phyloP scores from a whole-genome alignment of 441 rosid genomes.

The Bocquillonia castaneifolia region DNA sequence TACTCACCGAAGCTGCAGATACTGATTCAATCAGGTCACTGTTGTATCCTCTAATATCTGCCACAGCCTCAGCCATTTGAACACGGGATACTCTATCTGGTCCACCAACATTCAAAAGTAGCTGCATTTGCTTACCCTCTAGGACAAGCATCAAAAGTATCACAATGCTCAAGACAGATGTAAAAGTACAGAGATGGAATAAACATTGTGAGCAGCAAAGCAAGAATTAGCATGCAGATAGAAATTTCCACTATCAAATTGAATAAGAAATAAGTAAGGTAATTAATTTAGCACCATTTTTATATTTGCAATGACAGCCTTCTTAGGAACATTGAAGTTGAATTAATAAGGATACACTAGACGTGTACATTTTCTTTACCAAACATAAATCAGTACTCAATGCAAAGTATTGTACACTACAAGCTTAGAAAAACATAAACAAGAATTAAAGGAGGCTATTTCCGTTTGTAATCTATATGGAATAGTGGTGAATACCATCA shows the following conservation, averaged over 20 bases:
- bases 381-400: not conserved
- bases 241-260: not conserved
- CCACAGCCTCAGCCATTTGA: slow-evolving; percentile 83
- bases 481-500: not conserved
- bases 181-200: not conserved
- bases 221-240: not conserved
- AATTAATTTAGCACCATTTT: too few relatives aligned
- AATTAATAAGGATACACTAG: not conserved
- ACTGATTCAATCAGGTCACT: slow-evolving; percentile 54
- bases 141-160: slow-evolving; percentile 22
- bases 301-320: not conserved
- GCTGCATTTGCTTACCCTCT: slow-evolving; percentile 60
- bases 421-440: too few relatives aligned
- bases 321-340: not conserved
- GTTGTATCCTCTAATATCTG: slow-evolving; percentile 53
- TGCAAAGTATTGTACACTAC: too few relatives aligned
- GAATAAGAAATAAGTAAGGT: too few relatives aligned
- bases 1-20: slow-evolving; percentile 64
- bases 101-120: slow-evolving; percentile 74
- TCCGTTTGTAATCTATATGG: not conserved
- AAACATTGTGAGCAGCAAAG: not conserved
- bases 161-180: not conserved
- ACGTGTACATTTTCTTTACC: not conserved
- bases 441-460: not conserved
- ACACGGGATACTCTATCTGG: slow-evolving; percentile 76